These are phyloP conservation scores for Cucumis cinereus DNA, from an alignment of 306 rosid species.

Conservation along the genomic window DNA sequence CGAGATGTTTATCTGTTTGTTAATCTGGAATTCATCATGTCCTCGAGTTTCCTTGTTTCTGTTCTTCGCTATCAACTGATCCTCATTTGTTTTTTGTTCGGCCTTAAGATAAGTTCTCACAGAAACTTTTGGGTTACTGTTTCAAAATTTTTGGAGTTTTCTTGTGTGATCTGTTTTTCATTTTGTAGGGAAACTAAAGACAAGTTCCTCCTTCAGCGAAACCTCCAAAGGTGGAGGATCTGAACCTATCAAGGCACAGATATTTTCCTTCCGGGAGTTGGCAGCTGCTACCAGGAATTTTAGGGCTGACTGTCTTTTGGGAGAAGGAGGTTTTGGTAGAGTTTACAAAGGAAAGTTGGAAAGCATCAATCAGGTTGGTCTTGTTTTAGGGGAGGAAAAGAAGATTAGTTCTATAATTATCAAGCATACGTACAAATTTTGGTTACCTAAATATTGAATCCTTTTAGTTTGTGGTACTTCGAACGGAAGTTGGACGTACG, in stretches of 20 bases:
- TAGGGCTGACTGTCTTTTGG: conserved; percentile 67
- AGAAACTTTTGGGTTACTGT: background rate
- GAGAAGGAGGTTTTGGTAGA: conserved; percentile 92
- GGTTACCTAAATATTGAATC: background rate
- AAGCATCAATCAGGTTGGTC: conserved; percentile 52
- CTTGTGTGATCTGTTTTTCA: conserved; percentile 5
- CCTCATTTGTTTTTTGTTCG: background rate
- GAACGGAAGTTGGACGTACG: background rate
- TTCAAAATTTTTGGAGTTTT: background rate
- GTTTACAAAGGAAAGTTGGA: conserved; percentile 82
- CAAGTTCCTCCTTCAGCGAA: conserved; percentile 38
- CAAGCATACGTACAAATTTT: background rate
- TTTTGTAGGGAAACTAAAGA: conserved; percentile 39
- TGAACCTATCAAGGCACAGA: conserved; percentile 74
- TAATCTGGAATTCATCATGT: background rate
- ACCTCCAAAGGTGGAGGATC: conserved; percentile 43
- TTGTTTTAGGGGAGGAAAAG: background rate
- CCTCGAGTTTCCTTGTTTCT: background rate
- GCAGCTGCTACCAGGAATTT: conserved; percentile 87
- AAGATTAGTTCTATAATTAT: background rate
- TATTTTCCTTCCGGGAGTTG: conserved; percentile 75
- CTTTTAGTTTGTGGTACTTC: background rate
- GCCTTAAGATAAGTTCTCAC: background rate
- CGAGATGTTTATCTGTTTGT: background rate
- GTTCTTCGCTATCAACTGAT: background rate